Evolutionary conservation across 306 rosid genomes (phyloP), one percentile per base, ranked within the genome.

Genomic region (Ammopiptanthus mongolicus): DNA sequence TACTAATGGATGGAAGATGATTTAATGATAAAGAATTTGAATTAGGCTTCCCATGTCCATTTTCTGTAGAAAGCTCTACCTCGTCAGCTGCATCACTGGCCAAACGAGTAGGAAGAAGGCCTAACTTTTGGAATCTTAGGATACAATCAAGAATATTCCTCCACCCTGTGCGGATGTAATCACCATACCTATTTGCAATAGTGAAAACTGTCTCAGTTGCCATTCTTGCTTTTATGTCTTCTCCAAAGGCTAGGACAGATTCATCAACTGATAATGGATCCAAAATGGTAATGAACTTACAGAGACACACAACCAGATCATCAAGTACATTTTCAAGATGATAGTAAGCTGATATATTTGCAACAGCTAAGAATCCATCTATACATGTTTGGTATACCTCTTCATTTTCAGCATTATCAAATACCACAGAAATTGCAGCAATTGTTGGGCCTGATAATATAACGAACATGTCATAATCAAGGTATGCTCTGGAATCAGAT

Each of bases 361-460:
- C 98, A 79, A 90, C 82, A 39, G 89, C 96, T 52, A 88, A 81
- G 79, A 90, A 92, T 81, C 96, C 98, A 83, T 92, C 87, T 21
- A 87, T 83, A 74, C 98, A 92, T 29, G 92, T 87, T 82, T 88
- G 93, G 84, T 81, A 87, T 37, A 88, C 86, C 71, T 88, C 98
- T 73, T 90, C 94, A 55, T 86, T 90, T 73, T 92, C 96, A 55
- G 91, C 92, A 60, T 90, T 89, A 86, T 90, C 96, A 88, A 92
- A 88, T 21, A 90, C 92, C 78, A 92, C 98, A 76, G 98, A 92
- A 73, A 92, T 86, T 15, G 96, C 94, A 73, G 96, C 96, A 86
- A 92, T 88, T 51, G 98, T 87, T 50, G 96, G 94, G 78, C 96
- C 98, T 1, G 96, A 90, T 89, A 88, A 83, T 57, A 87, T 71